A percentile compares a stretch with the other conserved stretches of the same genome.
These are phyloP conservation scores for Colletotrichum graminicola DNA, from an alignment of 2,329 filamentous ascomycete species.

Conservation along the genomic window DNA sequence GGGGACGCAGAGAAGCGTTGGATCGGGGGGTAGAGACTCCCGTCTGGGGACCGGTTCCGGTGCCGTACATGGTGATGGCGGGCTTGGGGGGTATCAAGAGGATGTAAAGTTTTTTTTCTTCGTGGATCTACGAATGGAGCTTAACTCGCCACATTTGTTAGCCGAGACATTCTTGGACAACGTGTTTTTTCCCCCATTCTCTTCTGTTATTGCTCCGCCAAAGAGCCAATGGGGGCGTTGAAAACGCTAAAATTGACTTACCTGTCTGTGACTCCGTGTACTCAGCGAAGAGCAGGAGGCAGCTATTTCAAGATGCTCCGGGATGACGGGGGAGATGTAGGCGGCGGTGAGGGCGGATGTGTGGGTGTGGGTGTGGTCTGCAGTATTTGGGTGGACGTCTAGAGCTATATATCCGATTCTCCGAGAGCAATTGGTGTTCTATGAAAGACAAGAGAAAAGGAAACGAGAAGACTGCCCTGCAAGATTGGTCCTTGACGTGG, in stretches of 20 bases:
- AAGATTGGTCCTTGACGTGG: constrained; percentile 34
- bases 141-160: constrained; percentile 34
- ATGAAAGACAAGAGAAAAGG: constrained; percentile 41
- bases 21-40: constrained; percentile 97
- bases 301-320: constrained; percentile 37
- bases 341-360: constrained; percentile 4
- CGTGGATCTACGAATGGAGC: constrained; percentile 38
- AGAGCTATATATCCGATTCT: constrained; percentile 35
- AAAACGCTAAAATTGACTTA: constrained; percentile 18
- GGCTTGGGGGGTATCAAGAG: constrained; percentile 57
- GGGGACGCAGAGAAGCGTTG: constrained; percentile 89
- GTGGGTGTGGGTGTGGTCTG: neutral
- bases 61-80: constrained; percentile 81
- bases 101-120: constrained; percentile 33
- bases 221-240: neutral
- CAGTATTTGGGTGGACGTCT: constrained; percentile 16
- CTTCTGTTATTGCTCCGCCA: neutral
- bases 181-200: neutral
- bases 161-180: constrained; percentile 7
- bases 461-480: constrained; percentile 41
- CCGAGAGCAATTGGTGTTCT: constrained; percentile 39
- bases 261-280: constrained; percentile 50
- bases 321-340: constrained; percentile 14
- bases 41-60: constrained; percentile 86
- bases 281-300: constrained; percentile 57